Percentiles rank a stretch among this genome's conserved stretches.
These are phyloP conservation scores for Carex pumila DNA, from an alignment of 176 grass and related monocot species.

Conservation along the genomic window DNA sequence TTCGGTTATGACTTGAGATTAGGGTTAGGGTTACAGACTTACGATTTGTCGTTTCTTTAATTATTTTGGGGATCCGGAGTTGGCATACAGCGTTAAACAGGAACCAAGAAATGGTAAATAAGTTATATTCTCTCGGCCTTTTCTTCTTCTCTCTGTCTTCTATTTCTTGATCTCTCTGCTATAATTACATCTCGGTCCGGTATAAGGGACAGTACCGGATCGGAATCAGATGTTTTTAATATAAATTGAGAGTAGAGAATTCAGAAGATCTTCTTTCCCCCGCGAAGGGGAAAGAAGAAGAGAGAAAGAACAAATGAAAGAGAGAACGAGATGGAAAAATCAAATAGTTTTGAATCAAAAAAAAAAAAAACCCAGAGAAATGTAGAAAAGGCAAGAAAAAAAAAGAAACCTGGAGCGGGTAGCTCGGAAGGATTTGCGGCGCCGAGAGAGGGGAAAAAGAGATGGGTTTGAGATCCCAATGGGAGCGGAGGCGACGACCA, in stretches of 20 bases:
- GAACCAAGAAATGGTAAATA: neutral
- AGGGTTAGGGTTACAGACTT: neutral
- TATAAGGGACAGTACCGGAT: conserved; percentile 12
- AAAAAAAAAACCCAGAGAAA: neutral
- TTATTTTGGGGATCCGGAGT: neutral
- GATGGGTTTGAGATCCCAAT: conserved; percentile 33
- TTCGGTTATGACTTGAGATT: neutral
- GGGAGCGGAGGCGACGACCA: conserved; percentile 25
- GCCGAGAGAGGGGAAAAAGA: conserved; percentile 30
- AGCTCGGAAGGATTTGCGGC: conserved; percentile 56
- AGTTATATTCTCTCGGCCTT: neutral
- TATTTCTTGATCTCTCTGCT: neutral
- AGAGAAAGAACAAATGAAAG: neutral
- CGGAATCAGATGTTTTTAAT: neutral
- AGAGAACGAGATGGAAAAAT: neutral
- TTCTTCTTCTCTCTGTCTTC: neutral
- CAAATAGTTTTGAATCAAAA: neutral
- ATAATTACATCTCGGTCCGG: neutral
- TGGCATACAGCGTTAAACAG: neutral
- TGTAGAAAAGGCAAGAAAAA: neutral
- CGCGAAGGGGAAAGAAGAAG: neutral
- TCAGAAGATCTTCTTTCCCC: neutral
- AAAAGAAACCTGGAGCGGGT: conserved; percentile 36
- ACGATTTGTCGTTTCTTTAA: conserved; percentile 7
- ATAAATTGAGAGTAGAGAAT: neutral